phyloP scores from a whole-genome alignment of 169 alveolate genomes.

The Eimeria maxima region DNA sequence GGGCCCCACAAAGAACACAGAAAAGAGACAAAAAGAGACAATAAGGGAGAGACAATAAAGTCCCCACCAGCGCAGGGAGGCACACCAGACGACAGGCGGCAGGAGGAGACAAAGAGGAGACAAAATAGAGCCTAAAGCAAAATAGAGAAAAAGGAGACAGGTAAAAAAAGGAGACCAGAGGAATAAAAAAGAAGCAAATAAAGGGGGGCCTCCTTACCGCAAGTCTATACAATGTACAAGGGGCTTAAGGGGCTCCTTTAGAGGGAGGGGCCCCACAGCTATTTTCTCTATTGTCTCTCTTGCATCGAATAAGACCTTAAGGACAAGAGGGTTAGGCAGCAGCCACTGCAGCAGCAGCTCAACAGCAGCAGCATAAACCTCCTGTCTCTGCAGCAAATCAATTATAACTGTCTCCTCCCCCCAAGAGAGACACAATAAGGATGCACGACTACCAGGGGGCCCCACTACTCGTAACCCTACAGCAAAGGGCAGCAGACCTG shows the following conservation, averaged over 20 bases:
- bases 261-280: background rate
- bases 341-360: constrained; percentile 35
- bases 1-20: too few species aligned
- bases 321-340: constrained; percentile 19
- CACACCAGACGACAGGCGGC: too few species aligned
- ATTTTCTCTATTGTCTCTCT: background rate
- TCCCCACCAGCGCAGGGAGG: too few species aligned
- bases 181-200: too few species aligned
- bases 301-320: background rate
- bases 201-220: background rate
- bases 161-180: too few species aligned
- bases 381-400: background rate
- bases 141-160: too few species aligned
- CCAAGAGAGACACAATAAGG: background rate
- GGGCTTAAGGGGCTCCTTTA: background rate
- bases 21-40: too few species aligned
- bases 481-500: background rate
- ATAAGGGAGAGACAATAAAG: too few species aligned
- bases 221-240: constrained; percentile 14
- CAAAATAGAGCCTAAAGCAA: too few species aligned
- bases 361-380: constrained; percentile 1
- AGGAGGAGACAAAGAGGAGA: too few species aligned
- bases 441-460: background rate
- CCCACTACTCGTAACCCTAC: constrained; percentile 11
- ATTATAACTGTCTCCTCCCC: background rate